These are phyloP conservation scores for Lactifluus subvellereus DNA, from an alignment of 768 basidiomycete genomes.

Conservation along the genomic window DNA sequence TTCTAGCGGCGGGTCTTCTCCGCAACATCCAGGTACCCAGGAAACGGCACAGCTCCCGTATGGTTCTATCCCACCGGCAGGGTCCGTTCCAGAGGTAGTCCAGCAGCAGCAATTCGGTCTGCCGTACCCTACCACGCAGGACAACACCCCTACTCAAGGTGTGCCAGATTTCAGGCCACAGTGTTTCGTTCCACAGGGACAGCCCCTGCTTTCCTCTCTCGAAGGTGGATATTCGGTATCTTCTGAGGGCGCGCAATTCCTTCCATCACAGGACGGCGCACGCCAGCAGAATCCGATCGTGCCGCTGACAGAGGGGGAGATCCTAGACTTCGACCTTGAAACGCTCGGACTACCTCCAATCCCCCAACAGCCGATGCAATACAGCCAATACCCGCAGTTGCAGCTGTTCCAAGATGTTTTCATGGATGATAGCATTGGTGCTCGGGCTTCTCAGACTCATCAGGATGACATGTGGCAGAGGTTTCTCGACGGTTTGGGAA, in stretches of 20 bases:
- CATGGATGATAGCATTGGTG: conserved; percentile 14
- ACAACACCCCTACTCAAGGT: background rate
- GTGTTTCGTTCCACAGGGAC: background rate
- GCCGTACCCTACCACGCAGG: conserved; percentile 6
- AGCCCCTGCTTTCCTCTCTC: conserved; percentile 2
- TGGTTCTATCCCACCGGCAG: background rate
- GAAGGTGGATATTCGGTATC: background rate
- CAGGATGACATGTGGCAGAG: conserved; percentile 39
- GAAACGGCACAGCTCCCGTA: background rate
- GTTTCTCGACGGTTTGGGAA: conserved; percentile 33
- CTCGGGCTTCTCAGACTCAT: conserved; percentile 11
- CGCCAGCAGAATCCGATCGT: background rate
- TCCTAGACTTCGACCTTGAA: conserved; percentile 12
- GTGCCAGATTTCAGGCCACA: background rate
- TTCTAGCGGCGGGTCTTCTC: conserved; percentile 12
- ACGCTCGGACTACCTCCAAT: background rate
- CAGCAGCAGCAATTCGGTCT: conserved; percentile 10
- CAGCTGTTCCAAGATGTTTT: conserved; percentile 16
- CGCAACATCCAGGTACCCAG: background rate
- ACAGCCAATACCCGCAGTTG: conserved; percentile 13
- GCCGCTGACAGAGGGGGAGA: background rate
- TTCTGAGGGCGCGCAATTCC: background rate
- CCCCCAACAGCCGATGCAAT: conserved; percentile 12
- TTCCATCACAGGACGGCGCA: background rate
- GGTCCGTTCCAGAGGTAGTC: background rate